These are phyloP conservation scores for Cyberlindnera veronae DNA, from an alignment of 805 yeast genomes.

Conservation along the genomic window DNA sequence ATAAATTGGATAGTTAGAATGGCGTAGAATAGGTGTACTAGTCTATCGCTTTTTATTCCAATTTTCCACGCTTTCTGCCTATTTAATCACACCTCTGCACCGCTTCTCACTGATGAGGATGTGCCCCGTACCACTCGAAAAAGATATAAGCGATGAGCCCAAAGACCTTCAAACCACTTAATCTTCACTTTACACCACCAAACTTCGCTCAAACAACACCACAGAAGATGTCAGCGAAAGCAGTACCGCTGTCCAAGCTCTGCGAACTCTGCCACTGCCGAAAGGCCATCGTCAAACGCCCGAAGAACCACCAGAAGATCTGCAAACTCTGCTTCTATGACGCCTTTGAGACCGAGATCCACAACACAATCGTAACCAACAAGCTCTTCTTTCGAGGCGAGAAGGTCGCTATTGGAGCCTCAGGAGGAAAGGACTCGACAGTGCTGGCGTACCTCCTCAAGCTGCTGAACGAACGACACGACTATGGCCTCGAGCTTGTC, in stretches of 20 bases:
- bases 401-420: constrained; percentile 93
- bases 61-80: too few species aligned
- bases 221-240: constrained; percentile 27
- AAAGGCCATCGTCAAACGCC: constrained; percentile 85
- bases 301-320: constrained; percentile 84
- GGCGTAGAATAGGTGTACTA: too few species aligned
- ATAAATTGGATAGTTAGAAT: too few species aligned
- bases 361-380: constrained; percentile 74
- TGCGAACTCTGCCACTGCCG: constrained; percentile 84
- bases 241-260: constrained; percentile 41
- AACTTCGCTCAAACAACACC: too few species aligned
- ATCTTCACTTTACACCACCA: neutral
- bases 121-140: too few species aligned
- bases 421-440: constrained; percentile 98
- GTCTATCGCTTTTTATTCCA: too few species aligned
- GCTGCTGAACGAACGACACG: constrained; percentile 79
- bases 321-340: constrained; percentile 88
- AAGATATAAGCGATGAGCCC: too few species aligned
- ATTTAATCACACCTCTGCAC: neutral
- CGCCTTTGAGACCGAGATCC: constrained; percentile 94
- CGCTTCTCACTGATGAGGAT: too few species aligned
- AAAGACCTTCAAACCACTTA: too few species aligned
- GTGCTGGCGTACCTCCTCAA: constrained; percentile 88
- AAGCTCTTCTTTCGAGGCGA: constrained; percentile 78
- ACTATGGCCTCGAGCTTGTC: constrained; percentile 83